Conservation (phyloP, 805 yeast species). For the Pichia pseudocactophila region DNA sequence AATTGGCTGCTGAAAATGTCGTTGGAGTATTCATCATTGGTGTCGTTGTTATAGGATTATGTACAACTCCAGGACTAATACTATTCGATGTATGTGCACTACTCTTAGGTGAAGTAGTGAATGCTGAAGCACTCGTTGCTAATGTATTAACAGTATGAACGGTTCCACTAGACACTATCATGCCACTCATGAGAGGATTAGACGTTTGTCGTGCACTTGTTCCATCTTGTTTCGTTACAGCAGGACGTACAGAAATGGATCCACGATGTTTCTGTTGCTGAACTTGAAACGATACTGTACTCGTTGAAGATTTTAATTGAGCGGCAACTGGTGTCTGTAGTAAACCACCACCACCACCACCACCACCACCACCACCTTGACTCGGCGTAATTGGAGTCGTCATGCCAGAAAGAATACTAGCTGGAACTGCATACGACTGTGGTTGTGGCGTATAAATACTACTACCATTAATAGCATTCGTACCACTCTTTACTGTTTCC, state of each 20-base stretch:
- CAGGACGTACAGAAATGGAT: slow-evolving; percentile 48
- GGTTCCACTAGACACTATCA: too few relatives aligned
- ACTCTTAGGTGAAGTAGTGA: neutral
- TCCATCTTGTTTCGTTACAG: slow-evolving; percentile 29
- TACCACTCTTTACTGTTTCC: slow-evolving; percentile 1
- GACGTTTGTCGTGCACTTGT: slow-evolving; percentile 25
- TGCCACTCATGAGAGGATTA: slow-evolving; percentile 4
- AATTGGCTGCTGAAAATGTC: neutral
- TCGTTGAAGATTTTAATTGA: slow-evolving; percentile 15
- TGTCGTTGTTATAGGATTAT: slow-evolving; percentile 1
- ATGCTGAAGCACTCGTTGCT: slow-evolving; percentile 8
- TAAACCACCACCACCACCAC: too few relatives aligned
- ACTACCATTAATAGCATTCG: too few relatives aligned
- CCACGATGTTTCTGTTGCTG: slow-evolving; percentile 42
- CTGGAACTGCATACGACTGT: neutral
- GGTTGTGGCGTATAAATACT: neutral
- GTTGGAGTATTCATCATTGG: neutral
- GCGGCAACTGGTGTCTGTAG: slow-evolving; percentile 10
- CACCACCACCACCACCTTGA: too few relatives aligned
- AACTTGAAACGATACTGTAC: slow-evolving; percentile 39
- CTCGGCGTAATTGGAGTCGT: slow-evolving; percentile 6
- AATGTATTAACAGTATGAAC: slow-evolving; percentile 2
- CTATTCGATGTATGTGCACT: neutral
- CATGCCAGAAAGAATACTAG: neutral
- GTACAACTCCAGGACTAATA: neutral